Evolutionary conservation across 176 grass and related monocot genomes (phyloP).

Genomic region (Melocanna baccifera): DNA sequence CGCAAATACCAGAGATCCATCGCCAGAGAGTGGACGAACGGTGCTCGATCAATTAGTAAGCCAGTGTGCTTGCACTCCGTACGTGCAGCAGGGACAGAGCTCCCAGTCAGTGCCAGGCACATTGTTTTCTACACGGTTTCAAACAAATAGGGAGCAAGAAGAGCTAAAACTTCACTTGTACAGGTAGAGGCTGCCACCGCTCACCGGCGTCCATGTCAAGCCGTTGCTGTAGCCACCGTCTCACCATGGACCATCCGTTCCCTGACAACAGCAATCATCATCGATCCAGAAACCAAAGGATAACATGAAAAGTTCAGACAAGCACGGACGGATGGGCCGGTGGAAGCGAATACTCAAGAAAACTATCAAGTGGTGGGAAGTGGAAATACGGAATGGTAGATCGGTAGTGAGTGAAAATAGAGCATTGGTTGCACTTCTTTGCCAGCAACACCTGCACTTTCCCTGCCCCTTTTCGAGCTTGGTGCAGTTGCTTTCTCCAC

Average conservation of each 20-base stretch:
- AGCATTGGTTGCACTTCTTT: background rate
- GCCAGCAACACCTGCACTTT: background rate
- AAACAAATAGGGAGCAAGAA: background rate
- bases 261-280: background rate
- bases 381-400: background rate
- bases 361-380: background rate
- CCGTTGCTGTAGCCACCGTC: constrained; percentile 9
- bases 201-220: background rate
- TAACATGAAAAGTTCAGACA: background rate
- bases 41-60: background rate
- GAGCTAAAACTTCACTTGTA: background rate
- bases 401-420: background rate
- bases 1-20: background rate
- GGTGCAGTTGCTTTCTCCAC: background rate
- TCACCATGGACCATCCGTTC: background rate
- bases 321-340: background rate
- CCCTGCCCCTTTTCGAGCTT: background rate
- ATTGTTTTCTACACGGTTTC: background rate
- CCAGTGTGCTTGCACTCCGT: background rate
- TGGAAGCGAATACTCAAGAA: background rate
- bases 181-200: background rate
- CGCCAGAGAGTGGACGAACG: background rate
- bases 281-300: background rate
- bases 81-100: background rate
- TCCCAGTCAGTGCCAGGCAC: background rate